Conservation (phyloP, 78 protist genomes). For the Monosiga brevicollis region DNA sequence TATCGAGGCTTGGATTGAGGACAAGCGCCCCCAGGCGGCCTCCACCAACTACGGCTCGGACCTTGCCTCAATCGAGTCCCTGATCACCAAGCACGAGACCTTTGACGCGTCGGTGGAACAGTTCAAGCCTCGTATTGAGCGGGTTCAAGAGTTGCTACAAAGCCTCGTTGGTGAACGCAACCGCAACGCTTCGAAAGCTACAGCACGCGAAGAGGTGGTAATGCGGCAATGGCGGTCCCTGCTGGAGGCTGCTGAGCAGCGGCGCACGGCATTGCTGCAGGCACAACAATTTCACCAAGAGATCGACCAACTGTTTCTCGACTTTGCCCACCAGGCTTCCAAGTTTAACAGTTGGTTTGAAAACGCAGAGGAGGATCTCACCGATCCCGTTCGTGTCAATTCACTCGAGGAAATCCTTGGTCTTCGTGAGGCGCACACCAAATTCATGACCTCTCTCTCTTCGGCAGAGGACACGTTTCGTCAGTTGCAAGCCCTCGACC, state of each 20-base stretch:
- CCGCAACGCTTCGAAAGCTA: neutral
- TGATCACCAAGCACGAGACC: neutral
- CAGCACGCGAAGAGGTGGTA: neutral
- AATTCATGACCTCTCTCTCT: neutral
- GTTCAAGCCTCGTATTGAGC: neutral
- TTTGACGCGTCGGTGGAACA: neutral
- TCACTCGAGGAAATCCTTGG: neutral
- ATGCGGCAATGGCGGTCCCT: neutral
- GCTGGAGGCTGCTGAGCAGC: neutral
- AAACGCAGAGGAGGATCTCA: conserved; percentile 25
- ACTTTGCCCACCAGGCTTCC: conserved; percentile 27
- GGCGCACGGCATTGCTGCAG: neutral
- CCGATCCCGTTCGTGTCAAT: conserved; percentile 18
- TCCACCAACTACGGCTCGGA: neutral
- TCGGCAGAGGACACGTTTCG: neutral
- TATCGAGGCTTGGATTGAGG: neutral
- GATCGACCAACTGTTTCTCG: conserved; percentile 21
- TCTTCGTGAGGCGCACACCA: neutral
- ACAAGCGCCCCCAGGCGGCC: neutral
- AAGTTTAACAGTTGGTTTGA: neutral
- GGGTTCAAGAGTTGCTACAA: neutral
- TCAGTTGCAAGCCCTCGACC: neutral
- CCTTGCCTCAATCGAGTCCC: neutral
- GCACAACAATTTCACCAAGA: neutral
- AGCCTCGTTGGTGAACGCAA: neutral